Evolutionary conservation across 1,284 basidiomycete genomes (phyloP), one percentile per base, ranked within the genome.

Genomic region (Cystobasidium pallidum): DNA sequence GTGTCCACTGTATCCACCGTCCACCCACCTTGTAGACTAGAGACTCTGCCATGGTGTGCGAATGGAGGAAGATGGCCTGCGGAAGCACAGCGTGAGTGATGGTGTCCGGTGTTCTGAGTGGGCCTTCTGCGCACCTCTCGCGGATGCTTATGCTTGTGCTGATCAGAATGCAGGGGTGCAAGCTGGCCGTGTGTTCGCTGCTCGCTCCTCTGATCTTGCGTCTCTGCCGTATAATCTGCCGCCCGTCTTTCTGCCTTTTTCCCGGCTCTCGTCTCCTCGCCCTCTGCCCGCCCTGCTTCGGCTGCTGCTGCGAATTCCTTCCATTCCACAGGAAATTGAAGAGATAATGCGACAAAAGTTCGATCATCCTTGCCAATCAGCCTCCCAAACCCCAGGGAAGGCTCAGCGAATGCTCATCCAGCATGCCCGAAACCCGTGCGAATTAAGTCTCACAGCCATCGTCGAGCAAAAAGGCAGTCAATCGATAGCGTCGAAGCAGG

Each of bases 21-120:
- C 26, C 30, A 43, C 66, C 39, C 55, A 70, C 93, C 81, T 94
- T 88, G 85, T 91, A 96, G 81, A 90, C 89, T 82, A 96, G 85
- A 80, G 88, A 88, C 85, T 94, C 92, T 78, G 88, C 82, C 92
- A 94, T 88, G 57, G 19, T 54, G 58, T 49, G 24, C 19, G 61
- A 63, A n/a, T 6, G n/a, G 3, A 6, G 15, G 17, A 21, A 64
- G 28, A 13, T 24, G 30, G 24, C 32, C 41, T 15, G 34, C 17
- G 39, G 19, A 43, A 32, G n/a, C n/a, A n/a, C n/a, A n/a, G n/a
- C n/a, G n/a, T n/a, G n/a, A n/a, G n/a, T n/a, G n/a, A n/a, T n/a
- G n/a, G n/a, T n/a, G n/a, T n/a, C n/a, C n/a, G n/a, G n/a, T n/a
- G n/a, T n/a, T n/a, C n/a, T n/a, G n/a, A n/a, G n/a, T n/a, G n/a